These are phyloP conservation scores for Dissophora globulifera DNA, from an alignment of 192 early-diverging fungal species.

Conservation along the genomic window DNA sequence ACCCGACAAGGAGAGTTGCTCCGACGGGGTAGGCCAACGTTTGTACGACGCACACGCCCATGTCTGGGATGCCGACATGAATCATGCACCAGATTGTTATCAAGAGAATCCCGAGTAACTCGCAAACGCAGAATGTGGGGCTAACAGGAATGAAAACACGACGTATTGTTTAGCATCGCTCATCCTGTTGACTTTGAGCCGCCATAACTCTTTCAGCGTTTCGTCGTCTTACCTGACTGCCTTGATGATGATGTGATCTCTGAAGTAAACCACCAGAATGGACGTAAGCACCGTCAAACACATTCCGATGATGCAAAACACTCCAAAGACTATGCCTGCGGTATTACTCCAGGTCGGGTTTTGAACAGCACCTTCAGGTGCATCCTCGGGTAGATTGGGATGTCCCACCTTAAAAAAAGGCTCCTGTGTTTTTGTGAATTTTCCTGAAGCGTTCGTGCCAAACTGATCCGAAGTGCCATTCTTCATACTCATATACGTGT, in stretches of 20 bases:
- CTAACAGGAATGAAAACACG: too few species aligned
- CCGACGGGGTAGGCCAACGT: conserved; percentile 49
- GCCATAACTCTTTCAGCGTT: too few species aligned
- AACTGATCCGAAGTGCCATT: conserved; percentile 6
- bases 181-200: too few species aligned
- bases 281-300: conserved; percentile 30
- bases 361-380: conserved; percentile 30
- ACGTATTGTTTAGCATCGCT: too few species aligned
- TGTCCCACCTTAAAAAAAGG: conserved; percentile 18
- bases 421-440: neutral
- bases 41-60: conserved; percentile 24
- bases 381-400: neutral
- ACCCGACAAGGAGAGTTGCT: conserved; percentile 29
- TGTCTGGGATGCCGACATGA: conserved; percentile 50
- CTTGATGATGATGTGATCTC: conserved; percentile 57
- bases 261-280: conserved; percentile 39
- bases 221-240: conserved; percentile 49
- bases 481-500: conserved; percentile 1
- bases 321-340: conserved; percentile 31
- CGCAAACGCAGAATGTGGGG: conserved; percentile 58
- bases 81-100: conserved; percentile 40
- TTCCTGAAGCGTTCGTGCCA: conserved; percentile 1
- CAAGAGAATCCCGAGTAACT: conserved; percentile 58
- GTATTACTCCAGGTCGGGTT: conserved; percentile 26
- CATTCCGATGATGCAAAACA: conserved; percentile 40